These are phyloP conservation scores for Diaporthe velutina DNA, from an alignment of 2,329 filamentous ascomycete species.

Conservation along the genomic window DNA sequence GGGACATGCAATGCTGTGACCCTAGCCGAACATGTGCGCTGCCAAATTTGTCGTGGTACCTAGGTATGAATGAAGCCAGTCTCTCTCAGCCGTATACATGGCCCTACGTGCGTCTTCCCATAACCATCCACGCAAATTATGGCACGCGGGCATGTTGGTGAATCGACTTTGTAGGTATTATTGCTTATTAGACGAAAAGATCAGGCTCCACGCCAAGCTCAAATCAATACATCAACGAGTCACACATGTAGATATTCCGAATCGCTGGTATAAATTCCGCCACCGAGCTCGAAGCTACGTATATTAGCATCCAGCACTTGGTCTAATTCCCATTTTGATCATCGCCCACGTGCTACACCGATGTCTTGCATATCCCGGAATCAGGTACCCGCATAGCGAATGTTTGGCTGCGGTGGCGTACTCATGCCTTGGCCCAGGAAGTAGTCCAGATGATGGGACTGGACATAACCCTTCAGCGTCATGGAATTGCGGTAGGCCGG, in stretches of 20 bases:
- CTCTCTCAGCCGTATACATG: no score
- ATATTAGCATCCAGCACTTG: background rate
- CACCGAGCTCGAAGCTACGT: background rate
- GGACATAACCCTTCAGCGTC: constrained; percentile 14
- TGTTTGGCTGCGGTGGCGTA: background rate
- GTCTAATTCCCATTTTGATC: no score
- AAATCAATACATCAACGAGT: background rate
- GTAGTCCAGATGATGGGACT: constrained; percentile 9
- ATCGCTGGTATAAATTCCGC: background rate
- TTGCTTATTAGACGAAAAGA: no score
- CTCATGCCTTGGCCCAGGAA: background rate
- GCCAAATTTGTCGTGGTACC: no score
- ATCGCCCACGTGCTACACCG: no score
- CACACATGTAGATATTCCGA: background rate
- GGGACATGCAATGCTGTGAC: no score
- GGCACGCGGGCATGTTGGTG: no score
- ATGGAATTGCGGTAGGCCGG: background rate
- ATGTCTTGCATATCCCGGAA: background rate
- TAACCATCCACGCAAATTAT: no score
- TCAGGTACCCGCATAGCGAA: background rate
- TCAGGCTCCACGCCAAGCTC: background rate
- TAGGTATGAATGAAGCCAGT: no score
- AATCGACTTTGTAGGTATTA: no score
- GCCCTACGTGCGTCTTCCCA: no score
- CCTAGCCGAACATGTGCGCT: no score